Percentiles rank a stretch among this genome's conserved stretches.
phyloP scores from a whole-genome alignment of 2,329 filamentous ascomycete genomes.

The Fonsecaea multimorphosa region DNA sequence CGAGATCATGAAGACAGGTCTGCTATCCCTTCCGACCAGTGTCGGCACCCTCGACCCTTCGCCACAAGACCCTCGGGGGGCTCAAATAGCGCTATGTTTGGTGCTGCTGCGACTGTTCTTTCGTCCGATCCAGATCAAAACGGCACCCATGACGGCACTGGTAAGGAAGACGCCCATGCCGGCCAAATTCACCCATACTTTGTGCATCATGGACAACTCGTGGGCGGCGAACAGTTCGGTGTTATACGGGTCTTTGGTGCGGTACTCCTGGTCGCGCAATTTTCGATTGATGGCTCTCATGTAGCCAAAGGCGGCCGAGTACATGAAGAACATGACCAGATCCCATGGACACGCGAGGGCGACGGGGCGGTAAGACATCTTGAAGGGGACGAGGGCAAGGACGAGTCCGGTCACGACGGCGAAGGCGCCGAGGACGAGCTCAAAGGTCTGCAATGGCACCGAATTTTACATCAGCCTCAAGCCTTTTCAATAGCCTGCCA shows the following conservation, averaged over 20 bases:
- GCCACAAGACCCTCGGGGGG: no score
- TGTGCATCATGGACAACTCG: slow-evolving; percentile 2
- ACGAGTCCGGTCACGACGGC: slow-evolving; percentile 16
- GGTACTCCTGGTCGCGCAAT: background rate
- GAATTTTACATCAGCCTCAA: no score
- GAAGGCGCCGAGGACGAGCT: slow-evolving; percentile 18
- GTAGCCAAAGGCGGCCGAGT: slow-evolving; percentile 19
- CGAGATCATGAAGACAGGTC: no score
- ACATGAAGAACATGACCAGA: slow-evolving; percentile 24
- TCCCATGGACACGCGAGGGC: slow-evolving; percentile 26
- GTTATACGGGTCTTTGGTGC: background rate
- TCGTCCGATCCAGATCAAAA: slow-evolving; percentile 15
- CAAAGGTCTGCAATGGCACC: slow-evolving; percentile 18
- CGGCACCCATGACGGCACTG: slow-evolving; percentile 18
- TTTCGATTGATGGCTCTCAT: slow-evolving; percentile 20
- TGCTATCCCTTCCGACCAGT: no score
- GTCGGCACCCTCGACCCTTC: background rate
- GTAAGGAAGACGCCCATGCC: slow-evolving; percentile 24
- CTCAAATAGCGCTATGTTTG: slow-evolving; percentile 6
- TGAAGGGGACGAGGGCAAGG: slow-evolving; percentile 18
- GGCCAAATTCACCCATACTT: slow-evolving; percentile 20
- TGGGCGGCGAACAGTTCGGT: background rate
- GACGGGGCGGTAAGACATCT: slow-evolving; percentile 27
- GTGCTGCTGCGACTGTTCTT: slow-evolving; percentile 1
- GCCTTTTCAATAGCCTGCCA: no score